phyloP scores from a whole-genome alignment of 2,329 filamentous ascomycete genomes.

The Verticillium tricorpus region DNA sequence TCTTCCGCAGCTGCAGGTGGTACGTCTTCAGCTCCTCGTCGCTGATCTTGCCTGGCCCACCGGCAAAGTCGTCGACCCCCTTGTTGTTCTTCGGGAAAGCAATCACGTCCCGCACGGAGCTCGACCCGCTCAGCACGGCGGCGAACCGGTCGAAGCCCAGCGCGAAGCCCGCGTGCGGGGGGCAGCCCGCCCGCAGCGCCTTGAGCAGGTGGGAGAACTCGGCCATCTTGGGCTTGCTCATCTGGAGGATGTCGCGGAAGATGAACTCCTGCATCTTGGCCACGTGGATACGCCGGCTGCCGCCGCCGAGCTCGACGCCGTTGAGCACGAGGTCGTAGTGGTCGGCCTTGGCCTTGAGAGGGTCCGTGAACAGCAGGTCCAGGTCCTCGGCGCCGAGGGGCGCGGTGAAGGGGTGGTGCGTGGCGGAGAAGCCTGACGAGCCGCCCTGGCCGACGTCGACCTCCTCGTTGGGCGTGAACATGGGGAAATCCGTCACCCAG shows the following conservation, averaged over 20 bases:
- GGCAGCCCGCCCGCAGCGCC: conserved; percentile 79
- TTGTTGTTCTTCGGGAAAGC: conserved; percentile 93
- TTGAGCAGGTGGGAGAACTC: conserved; percentile 84
- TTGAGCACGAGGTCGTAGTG: conserved; percentile 97
- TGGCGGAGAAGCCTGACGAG: conserved; percentile 72
- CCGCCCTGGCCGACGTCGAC: conserved; percentile 77
- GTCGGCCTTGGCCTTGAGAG: conserved; percentile 70
- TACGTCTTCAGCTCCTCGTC: conserved; percentile 48
- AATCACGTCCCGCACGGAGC: conserved; percentile 87
- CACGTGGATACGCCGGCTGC: conserved; percentile 86
- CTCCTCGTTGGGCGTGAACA: conserved; percentile 72
- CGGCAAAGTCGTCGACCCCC: conserved; percentile 81
- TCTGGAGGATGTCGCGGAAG: conserved; percentile 77
- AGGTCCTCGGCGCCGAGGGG: conserved; percentile 70
- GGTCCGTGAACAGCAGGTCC: conserved; percentile 67
- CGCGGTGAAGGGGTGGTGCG: conserved; percentile 94
- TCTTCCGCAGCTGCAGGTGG: conserved; percentile 29
- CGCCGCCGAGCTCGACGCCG: conserved; percentile 89
- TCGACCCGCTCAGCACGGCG: conserved; percentile 70
- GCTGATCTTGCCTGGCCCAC: conserved; percentile 67
- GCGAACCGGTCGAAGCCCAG: conserved; percentile 86
- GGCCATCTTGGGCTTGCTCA: conserved; percentile 64
- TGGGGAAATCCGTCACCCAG: conserved; percentile 88
- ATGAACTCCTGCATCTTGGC: conserved; percentile 79
- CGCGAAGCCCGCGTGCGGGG: conserved; percentile 90